Conservation (phyloP, 441 rosid genomes). For the Euphorbia celastroides region DNA sequence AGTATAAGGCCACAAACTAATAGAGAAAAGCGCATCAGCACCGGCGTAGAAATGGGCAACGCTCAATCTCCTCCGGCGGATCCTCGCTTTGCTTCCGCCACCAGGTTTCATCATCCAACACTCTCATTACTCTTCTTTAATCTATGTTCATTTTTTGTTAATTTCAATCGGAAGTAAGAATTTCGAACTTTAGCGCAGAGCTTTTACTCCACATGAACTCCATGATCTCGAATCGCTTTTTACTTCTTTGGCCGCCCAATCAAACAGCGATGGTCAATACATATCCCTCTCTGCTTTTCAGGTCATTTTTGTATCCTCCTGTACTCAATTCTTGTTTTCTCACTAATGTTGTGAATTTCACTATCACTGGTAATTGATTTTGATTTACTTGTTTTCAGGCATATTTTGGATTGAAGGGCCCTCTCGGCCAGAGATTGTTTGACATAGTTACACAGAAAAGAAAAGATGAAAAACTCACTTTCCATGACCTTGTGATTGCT, state of each 20-base stretch:
- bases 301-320: constrained; percentile 26
- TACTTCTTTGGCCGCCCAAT: constrained; percentile 54
- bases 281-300: constrained; percentile 55
- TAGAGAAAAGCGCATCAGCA: neutral
- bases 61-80: constrained; percentile 54
- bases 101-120: constrained; percentile 38
- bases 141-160: constrained; percentile 1
- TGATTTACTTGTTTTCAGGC: constrained; percentile 29
- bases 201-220: constrained; percentile 59
- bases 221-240: constrained; percentile 58
- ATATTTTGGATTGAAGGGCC: constrained; percentile 54
- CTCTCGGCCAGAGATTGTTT: constrained; percentile 59
- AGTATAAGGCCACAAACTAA: neutral
- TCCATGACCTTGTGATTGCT: constrained; percentile 72
- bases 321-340: neutral
- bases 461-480: constrained; percentile 52
- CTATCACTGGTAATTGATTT: neutral
- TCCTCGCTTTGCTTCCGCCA: constrained; percentile 63
- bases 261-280: constrained; percentile 41
- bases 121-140: neutral
- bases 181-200: constrained; percentile 32
- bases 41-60: constrained; percentile 53
- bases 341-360: neutral
- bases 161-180: neutral
- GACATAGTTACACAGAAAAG: constrained; percentile 57